Evolutionary conservation across 1,284 basidiomycete genomes (phyloP).

Genomic region (Mycena sp.): DNA sequence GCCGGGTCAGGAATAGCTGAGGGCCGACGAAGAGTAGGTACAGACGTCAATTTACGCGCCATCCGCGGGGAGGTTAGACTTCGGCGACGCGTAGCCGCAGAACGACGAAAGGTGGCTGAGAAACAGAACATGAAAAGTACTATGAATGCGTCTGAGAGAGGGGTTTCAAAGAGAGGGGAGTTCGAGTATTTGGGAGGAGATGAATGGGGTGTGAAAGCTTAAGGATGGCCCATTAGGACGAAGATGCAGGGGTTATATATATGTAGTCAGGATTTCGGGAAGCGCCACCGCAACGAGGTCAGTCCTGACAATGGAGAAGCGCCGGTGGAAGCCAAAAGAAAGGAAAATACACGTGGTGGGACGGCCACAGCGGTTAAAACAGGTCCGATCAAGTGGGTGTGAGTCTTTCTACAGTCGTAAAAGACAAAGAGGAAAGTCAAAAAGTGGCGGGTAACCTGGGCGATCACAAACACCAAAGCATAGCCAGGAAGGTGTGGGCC

Average conservation of each 20-base stretch:
- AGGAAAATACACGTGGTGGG: slow-evolving; percentile 6
- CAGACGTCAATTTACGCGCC: slow-evolving; percentile 7
- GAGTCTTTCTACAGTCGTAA: not conserved
- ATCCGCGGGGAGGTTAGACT: not conserved
- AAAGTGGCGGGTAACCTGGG: slow-evolving; percentile 10
- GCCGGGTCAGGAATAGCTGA: not conserved
- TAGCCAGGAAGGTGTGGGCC: not conserved
- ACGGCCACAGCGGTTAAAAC: not conserved
- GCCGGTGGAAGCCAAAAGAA: slow-evolving; percentile 4
- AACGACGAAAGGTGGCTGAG: not conserved
- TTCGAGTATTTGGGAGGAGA: too few relatives aligned
- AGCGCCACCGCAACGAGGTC: slow-evolving; percentile 4
- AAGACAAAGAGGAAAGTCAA: not conserved
- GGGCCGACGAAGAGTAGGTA: not conserved
- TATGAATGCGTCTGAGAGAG: not conserved
- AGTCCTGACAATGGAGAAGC: slow-evolving; percentile 10
- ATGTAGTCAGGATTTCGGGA: not conserved
- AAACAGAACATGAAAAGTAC: slow-evolving; percentile 1
- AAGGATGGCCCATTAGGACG: too few relatives aligned
- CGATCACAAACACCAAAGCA: slow-evolving; percentile 15
- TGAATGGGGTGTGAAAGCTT: not conserved
- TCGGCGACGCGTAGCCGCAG: not conserved
- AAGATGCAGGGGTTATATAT: too few relatives aligned
- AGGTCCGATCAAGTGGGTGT: too few relatives aligned
- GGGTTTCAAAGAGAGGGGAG: not conserved